phyloP scores from a whole-genome alignment of 2,329 filamentous ascomycete genomes.

The Drechslerella dactyloides region DNA sequence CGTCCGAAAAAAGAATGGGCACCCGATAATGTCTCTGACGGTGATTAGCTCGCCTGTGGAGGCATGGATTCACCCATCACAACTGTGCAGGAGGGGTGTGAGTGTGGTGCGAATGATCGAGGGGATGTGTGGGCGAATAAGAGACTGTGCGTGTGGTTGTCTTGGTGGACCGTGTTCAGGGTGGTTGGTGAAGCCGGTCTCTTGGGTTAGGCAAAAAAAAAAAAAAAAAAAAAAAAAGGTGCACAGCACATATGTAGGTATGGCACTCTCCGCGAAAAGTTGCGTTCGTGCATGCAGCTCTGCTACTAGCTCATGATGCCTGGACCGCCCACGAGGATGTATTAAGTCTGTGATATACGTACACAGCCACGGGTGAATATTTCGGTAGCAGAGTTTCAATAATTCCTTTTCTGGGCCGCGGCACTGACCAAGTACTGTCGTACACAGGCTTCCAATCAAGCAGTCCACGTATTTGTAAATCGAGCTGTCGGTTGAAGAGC shows the following conservation, averaged over 20 bases:
- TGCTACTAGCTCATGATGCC: neutral
- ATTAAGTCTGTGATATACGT: neutral
- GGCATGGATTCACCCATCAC: neutral
- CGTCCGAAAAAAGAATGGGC: slow-evolving; percentile 32
- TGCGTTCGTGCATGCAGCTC: slow-evolving; percentile 45
- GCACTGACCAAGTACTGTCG: neutral
- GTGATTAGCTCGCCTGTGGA: neutral
- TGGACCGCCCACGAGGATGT: neutral
- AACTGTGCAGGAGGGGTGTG: no score
- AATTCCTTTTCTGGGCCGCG: slow-evolving; percentile 7
- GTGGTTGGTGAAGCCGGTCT: slow-evolving; percentile 5
- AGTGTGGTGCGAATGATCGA: no score
- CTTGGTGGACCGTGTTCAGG: slow-evolving; percentile 11
- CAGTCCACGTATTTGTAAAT: slow-evolving; percentile 8
- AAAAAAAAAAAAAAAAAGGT: no score
- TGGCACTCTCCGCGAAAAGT: slow-evolving; percentile 37
- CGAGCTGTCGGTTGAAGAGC: neutral
- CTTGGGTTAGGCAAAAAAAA: slow-evolving; percentile 13
- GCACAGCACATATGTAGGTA: slow-evolving; percentile 23
- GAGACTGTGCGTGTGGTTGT: neutral
- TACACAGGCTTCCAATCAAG: slow-evolving; percentile 18
- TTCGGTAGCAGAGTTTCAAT: slow-evolving; percentile 6
- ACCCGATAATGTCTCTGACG: slow-evolving; percentile 15
- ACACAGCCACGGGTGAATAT: slow-evolving; percentile 9
- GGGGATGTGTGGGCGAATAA: neutral